A percentile compares a stretch with the other conserved stretches of the same genome.
Conservation (phyloP, 1,284 basidiomycete genomes). For the Exsudoporus floridanus region DNA sequence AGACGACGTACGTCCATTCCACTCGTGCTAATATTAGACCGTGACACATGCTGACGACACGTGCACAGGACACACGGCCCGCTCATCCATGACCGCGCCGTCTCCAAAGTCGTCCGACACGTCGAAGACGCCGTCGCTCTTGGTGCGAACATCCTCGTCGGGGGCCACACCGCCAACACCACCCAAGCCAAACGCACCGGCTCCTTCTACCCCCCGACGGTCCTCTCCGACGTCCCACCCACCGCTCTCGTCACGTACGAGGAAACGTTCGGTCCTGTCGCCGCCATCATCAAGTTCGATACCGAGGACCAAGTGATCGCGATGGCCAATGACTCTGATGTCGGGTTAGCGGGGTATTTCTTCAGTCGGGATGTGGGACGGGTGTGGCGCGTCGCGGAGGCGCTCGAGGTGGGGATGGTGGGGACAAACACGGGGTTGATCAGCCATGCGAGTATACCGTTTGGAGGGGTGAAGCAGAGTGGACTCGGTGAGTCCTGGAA, state of each 20-base stretch:
- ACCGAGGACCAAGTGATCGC: constrained; percentile 91
- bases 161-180: constrained; percentile 60
- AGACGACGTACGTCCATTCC: constrained; percentile 58
- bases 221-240: constrained; percentile 83
- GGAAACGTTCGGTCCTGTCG: constrained; percentile 89
- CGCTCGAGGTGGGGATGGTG: constrained; percentile 95
- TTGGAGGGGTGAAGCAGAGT: constrained; percentile 91
- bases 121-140: constrained; percentile 80
- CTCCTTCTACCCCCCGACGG: constrained; percentile 84
- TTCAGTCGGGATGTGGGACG: constrained; percentile 88
- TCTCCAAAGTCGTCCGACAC: constrained; percentile 87
- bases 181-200: constrained; percentile 38
- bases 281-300: constrained; percentile 80
- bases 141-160: constrained; percentile 87
- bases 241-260: constrained; percentile 66
- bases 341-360: constrained; percentile 93
- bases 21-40: too few species aligned
- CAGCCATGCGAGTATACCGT: constrained; percentile 82
- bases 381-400: constrained; percentile 97
- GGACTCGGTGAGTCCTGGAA: constrained; percentile 55
- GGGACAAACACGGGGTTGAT: constrained; percentile 84
- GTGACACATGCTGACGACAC: not conserved
- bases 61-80: constrained; percentile 83
- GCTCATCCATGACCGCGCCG: constrained; percentile 83
- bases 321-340: constrained; percentile 81